Conservation (phyloP, 352 stramenopile genomes). For the Globisporangium takayamanum region DNA sequence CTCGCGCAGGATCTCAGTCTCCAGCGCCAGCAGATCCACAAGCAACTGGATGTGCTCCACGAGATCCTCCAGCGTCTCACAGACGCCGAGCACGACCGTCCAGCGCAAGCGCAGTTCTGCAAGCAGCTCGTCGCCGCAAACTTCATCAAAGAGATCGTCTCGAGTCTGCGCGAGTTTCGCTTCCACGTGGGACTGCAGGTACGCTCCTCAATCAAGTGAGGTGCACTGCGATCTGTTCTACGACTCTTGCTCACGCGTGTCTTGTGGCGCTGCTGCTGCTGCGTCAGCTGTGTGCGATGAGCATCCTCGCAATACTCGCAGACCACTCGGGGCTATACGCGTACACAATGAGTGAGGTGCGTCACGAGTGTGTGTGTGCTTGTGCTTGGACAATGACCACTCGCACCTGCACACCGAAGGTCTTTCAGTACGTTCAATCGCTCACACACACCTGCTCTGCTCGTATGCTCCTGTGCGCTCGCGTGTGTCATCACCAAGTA, state of each 20-base stretch:
- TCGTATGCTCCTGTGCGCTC: background rate
- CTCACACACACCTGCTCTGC: background rate
- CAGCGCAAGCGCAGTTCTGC: conserved; percentile 20
- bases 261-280: background rate
- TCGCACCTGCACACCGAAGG: background rate
- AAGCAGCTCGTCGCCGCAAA: conserved; percentile 38
- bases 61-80: conserved; percentile 33
- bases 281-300: conserved; percentile 29
- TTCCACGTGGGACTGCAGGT: conserved; percentile 51
- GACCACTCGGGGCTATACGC: conserved; percentile 46
- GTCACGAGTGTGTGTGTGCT: background rate
- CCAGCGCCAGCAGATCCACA: conserved; percentile 30
- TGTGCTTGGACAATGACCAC: background rate
- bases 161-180: conserved; percentile 57
- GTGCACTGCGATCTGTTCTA: background rate
- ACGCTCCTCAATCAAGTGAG: background rate
- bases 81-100: conserved; percentile 16
- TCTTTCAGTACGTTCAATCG: background rate
- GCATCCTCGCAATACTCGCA: conserved; percentile 35
- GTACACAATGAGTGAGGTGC: conserved; percentile 53
- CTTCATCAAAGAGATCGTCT: conserved; percentile 28
- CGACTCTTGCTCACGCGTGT: background rate
- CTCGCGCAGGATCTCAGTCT: conserved; percentile 29
- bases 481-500: background rate
- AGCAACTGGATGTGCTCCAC: conserved; percentile 28